phyloP scores from a whole-genome alignment of 2,329 filamentous ascomycete genomes.

The Alternaria consortialis region DNA sequence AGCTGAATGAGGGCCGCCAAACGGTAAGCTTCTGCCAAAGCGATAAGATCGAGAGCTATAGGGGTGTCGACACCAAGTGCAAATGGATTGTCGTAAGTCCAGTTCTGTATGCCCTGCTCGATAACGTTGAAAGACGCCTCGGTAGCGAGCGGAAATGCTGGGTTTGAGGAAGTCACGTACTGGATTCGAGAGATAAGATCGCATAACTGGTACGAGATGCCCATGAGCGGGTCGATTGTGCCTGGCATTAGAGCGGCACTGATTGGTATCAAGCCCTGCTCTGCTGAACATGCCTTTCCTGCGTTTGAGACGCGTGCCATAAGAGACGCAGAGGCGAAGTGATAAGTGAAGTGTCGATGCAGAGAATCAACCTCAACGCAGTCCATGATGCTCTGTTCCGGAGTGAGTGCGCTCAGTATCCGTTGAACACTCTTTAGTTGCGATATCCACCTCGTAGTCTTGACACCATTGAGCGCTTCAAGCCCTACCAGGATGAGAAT shows the following conservation, averaged over 20 bases:
- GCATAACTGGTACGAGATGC: slow-evolving; percentile 47
- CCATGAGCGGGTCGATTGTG: slow-evolving; percentile 50
- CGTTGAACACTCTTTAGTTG: slow-evolving; percentile 46
- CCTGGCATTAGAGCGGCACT: slow-evolving; percentile 30
- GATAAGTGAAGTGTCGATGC: slow-evolving; percentile 49
- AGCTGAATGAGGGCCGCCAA: slow-evolving; percentile 48
- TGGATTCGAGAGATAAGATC: slow-evolving; percentile 46
- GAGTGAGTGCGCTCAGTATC: slow-evolving; percentile 38
- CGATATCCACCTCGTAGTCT: slow-evolving; percentile 47
- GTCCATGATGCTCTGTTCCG: slow-evolving; percentile 34
- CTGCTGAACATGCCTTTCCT: slow-evolving; percentile 21
- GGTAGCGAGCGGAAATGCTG: slow-evolving; percentile 45
- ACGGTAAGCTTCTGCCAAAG: slow-evolving; percentile 47
- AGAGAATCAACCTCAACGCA: slow-evolving; percentile 47
- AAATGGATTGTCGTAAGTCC: slow-evolving; percentile 48
- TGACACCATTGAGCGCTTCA: slow-evolving; percentile 47
- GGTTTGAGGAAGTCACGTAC: slow-evolving; percentile 43
- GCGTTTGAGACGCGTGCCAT: slow-evolving; percentile 42
- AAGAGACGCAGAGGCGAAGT: slow-evolving; percentile 47
- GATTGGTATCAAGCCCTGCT: slow-evolving; percentile 31
- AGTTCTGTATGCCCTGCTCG: slow-evolving; percentile 42
- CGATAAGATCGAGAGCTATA: slow-evolving; percentile 46
- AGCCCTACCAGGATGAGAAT: slow-evolving; percentile 47
- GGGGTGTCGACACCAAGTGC: slow-evolving; percentile 40
- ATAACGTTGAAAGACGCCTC: slow-evolving; percentile 46